A percentile compares a stretch with the other conserved stretches of the same genome.
Evolutionary conservation across 2,329 filamentous ascomycete species (phyloP).

Genomic region (Annulohypoxylon truncatum): DNA sequence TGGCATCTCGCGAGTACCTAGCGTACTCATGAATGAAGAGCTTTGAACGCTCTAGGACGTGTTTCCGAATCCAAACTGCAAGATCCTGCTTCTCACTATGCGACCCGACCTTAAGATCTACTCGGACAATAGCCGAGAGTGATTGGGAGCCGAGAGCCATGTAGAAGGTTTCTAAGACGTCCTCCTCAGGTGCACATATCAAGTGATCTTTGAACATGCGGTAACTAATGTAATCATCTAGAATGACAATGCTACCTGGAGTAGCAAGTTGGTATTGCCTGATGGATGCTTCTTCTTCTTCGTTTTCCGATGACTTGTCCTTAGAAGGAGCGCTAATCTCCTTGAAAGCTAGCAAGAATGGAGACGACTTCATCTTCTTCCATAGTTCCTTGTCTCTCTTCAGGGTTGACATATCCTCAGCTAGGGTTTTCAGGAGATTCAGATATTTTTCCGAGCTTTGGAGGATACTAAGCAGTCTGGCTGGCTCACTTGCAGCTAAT

Average conservation of each 20-base stretch:
- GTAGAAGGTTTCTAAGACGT: slow-evolving; percentile 87
- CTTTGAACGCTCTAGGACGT: slow-evolving; percentile 87
- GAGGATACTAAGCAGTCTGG: slow-evolving; percentile 81
- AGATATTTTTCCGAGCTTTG: slow-evolving; percentile 88
- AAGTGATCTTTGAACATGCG: slow-evolving; percentile 87
- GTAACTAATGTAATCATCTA: slow-evolving; percentile 91
- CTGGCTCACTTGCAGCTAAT: slow-evolving; percentile 85
- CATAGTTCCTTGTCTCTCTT: slow-evolving; percentile 84
- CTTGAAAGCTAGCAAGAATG: slow-evolving; percentile 85
- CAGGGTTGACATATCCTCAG: slow-evolving; percentile 75
- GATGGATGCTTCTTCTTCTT: slow-evolving; percentile 73
- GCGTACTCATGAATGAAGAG: slow-evolving; percentile 85
- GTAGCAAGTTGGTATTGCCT: slow-evolving; percentile 82
- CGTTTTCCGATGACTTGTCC: slow-evolving; percentile 61
- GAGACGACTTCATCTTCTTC: slow-evolving; percentile 77
- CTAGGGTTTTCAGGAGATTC: slow-evolving; percentile 81
- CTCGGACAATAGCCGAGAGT: slow-evolving; percentile 81
- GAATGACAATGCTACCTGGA: slow-evolving; percentile 78
- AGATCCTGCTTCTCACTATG: slow-evolving; percentile 73
- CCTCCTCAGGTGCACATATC: slow-evolving; percentile 90
- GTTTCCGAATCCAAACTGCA: slow-evolving; percentile 78
- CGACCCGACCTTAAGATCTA: slow-evolving; percentile 78
- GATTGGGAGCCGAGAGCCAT: slow-evolving; percentile 79
- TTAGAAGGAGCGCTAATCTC: slow-evolving; percentile 68
- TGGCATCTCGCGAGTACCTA: slow-evolving; percentile 77